Conservation (phyloP, 495 filamentous ascomycete species). For the Lepidopterella palustris region DNA sequence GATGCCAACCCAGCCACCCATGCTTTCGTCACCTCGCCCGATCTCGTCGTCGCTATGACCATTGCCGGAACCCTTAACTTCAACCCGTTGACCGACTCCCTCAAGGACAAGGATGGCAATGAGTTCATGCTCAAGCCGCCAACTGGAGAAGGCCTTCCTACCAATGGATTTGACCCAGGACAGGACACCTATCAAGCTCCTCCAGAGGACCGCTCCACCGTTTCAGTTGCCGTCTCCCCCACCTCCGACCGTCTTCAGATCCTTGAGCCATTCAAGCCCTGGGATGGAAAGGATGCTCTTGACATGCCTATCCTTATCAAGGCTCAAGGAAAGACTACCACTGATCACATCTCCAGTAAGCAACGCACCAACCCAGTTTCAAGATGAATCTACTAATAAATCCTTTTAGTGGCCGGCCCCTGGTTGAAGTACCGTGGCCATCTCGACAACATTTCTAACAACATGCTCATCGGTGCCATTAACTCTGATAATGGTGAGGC, state of each 20-base stretch:
- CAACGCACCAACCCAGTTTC: not conserved
- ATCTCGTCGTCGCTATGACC: constrained; percentile 88
- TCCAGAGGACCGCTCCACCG: constrained; percentile 63
- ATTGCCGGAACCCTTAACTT: constrained; percentile 89
- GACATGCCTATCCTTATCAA: constrained; percentile 96
- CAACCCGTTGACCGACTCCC: constrained; percentile 89
- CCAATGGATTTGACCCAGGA: constrained; percentile 83
- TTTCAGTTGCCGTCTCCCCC: constrained; percentile 81
- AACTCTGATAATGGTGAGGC: constrained; percentile 94
- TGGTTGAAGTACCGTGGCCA: constrained; percentile 99
- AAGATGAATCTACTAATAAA: not conserved
- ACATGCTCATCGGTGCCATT: constrained; percentile 98
- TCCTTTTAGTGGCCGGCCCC: constrained; percentile 70
- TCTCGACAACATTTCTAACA: constrained; percentile 99
- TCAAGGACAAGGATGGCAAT: constrained; percentile 96
- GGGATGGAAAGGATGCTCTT: constrained; percentile 89
- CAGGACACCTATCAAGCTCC: constrained; percentile 96
- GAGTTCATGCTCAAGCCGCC: constrained; percentile 83
- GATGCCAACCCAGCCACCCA: constrained; percentile 98
- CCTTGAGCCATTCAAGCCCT: constrained; percentile 74
- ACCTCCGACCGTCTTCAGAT: constrained; percentile 90
- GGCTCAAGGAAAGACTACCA: constrained; percentile 96
- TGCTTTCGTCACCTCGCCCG: constrained; percentile 97
- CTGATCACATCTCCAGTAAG: constrained; percentile 91
- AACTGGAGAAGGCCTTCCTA: constrained; percentile 74